phyloP scores from a whole-genome alignment of 768 basidiomycete genomes.

The Mycena galopus region DNA sequence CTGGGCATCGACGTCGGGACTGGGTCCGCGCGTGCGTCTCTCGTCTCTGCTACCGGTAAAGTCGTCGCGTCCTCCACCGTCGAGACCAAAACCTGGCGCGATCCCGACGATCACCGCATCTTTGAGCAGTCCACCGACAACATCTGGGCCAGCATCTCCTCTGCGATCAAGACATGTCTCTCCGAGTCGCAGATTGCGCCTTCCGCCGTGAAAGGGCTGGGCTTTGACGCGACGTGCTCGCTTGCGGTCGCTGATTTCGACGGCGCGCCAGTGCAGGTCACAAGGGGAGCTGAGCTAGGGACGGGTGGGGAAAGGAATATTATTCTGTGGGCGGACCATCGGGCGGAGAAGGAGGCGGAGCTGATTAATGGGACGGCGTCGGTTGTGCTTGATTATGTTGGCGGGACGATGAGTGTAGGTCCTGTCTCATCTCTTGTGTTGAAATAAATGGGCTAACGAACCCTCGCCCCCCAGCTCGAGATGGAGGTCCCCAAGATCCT shows the following conservation, averaged over 20 bases:
- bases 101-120: constrained; percentile 87
- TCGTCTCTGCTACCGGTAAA: constrained; percentile 77
- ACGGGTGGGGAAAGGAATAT: constrained; percentile 83
- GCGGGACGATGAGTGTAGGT: constrained; percentile 93
- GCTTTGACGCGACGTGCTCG: constrained; percentile 98
- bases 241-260: constrained; percentile 85
- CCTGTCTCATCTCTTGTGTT: not conserved
- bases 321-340: constrained; percentile 97
- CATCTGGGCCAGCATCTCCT: constrained; percentile 84
- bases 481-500: constrained; percentile 99
- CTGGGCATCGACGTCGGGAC: constrained; percentile 92
- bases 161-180: constrained; percentile 74
- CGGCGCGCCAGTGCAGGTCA: constrained; percentile 83
- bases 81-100: constrained; percentile 88
- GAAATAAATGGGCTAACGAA: constrained; percentile 17
- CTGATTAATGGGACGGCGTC: constrained; percentile 89
- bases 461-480: constrained; percentile 72
- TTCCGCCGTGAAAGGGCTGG: constrained; percentile 82
- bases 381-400: constrained; percentile 92
- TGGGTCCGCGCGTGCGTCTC: constrained; percentile 90
- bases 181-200: constrained; percentile 67
- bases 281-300: constrained; percentile 75
- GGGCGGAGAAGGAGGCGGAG: constrained; percentile 92
- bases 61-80: constrained; percentile 85
- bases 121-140: constrained; percentile 96